Evolutionary conservation across 176 grass and related monocot genomes (phyloP).

Genomic region (Zea mays): DNA sequence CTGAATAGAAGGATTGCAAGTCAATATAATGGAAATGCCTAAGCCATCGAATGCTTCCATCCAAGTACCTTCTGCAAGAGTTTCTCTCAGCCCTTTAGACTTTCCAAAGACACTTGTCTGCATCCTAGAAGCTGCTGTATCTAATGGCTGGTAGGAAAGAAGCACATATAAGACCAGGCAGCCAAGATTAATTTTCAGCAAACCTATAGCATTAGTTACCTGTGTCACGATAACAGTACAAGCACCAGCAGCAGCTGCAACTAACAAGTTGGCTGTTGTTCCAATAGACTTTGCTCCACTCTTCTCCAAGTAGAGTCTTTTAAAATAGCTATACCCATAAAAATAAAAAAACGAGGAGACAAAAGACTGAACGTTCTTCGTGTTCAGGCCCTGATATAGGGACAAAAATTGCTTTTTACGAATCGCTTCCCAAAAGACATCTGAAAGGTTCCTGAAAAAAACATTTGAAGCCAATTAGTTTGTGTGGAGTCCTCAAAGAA

Average conservation of each 20-base stretch:
- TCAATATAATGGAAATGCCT: slow-evolving; percentile 92
- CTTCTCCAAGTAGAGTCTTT: slow-evolving; percentile 80
- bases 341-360: slow-evolving; percentile 93
- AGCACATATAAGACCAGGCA: slow-evolving; percentile 32
- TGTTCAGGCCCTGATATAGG: slow-evolving; percentile 88
- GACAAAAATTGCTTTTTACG: slow-evolving; percentile 68
- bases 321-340: slow-evolving; percentile 96
- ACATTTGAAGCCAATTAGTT: slow-evolving; percentile 34
- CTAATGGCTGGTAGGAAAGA: slow-evolving; percentile 63
- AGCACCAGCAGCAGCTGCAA: slow-evolving; percentile 91
- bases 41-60: slow-evolving; percentile 83
- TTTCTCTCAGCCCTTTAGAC: slow-evolving; percentile 80
- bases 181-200: not conserved
- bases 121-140: slow-evolving; percentile 95
- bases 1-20: slow-evolving; percentile 98
- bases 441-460: slow-evolving; percentile 76
- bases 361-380: slow-evolving; percentile 95
- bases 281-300: slow-evolving; percentile 85
- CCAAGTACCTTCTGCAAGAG: slow-evolving; percentile 78
- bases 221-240: slow-evolving; percentile 91
- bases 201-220: slow-evolving; percentile 36
- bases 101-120: slow-evolving; percentile 98
- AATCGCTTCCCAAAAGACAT: slow-evolving; percentile 95
- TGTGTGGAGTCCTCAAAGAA: too few species aligned
- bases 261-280: slow-evolving; percentile 76